Percentiles rank a stretch among this genome's conserved stretches.
Evolutionary conservation across 352 stramenopile genomes (phyloP).

Genomic region (Phytophthora tentaculata): DNA sequence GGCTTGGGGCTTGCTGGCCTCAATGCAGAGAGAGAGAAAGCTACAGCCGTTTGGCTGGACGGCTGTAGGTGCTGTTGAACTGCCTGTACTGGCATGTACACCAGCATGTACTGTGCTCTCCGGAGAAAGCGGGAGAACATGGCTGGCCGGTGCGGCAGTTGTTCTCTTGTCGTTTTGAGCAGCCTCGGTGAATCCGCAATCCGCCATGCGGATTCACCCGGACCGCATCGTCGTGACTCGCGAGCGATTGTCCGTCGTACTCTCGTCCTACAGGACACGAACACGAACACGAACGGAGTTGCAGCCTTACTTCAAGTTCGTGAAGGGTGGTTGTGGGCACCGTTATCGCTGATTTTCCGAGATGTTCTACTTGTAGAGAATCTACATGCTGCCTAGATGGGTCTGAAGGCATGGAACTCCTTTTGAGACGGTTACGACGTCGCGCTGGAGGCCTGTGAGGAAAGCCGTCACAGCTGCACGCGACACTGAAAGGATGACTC

Average conservation of each 20-base stretch:
- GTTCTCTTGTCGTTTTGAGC: constrained; percentile 24
- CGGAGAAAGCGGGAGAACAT: constrained; percentile 31
- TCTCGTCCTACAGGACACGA: constrained; percentile 15
- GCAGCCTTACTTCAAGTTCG: too few species aligned
- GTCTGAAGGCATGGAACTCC: too few species aligned
- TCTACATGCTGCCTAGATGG: too few species aligned
- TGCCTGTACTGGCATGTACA: constrained; percentile 7
- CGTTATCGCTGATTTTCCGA: constrained; percentile 13
- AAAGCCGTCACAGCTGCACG: constrained; percentile 12
- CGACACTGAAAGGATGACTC: neutral
- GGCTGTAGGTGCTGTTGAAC: constrained; percentile 17
- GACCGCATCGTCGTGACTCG: too few species aligned
- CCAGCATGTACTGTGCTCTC: neutral
- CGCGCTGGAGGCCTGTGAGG: neutral
- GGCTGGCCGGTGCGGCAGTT: constrained; percentile 2
- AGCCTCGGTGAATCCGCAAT: constrained; percentile 12
- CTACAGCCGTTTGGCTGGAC: constrained; percentile 13
- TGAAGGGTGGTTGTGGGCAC: neutral
- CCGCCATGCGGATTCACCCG: too few species aligned
- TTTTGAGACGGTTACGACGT: too few species aligned
- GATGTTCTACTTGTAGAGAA: too few species aligned
- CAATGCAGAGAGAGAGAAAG: constrained; percentile 19
- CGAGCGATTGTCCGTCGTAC: constrained; percentile 14
- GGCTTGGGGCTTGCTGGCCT: constrained; percentile 28
- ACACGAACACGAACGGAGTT: too few species aligned